Conservation (phyloP, 108 stramenopile species). For the Thalassiosira profunda region DNA sequence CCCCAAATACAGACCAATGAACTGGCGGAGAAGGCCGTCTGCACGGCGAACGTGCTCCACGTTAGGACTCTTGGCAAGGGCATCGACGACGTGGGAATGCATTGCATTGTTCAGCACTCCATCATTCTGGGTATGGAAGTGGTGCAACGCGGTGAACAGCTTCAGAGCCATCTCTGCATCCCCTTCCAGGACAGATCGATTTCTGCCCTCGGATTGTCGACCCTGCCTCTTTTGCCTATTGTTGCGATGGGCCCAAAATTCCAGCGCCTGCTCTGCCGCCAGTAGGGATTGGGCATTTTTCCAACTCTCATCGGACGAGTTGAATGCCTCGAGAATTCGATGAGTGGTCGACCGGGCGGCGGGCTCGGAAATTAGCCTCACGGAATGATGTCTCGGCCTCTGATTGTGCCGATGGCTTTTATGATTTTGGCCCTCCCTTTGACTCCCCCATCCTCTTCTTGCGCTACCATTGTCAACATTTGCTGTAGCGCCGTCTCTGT, state of each 20-base stretch:
- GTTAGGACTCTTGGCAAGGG: constrained; percentile 29
- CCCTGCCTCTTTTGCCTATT: not conserved
- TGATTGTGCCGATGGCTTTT: too few relatives aligned
- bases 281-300: constrained; percentile 5
- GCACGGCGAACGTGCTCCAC: constrained; percentile 25
- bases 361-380: constrained; percentile 4
- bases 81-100: constrained; percentile 45
- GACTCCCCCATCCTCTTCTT: too few relatives aligned
- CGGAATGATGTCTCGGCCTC: constrained; percentile 8
- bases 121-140: constrained; percentile 10
- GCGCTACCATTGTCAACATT: too few relatives aligned
- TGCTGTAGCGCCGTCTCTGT: too few relatives aligned
- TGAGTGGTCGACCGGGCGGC: constrained; percentile 13
- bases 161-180: constrained; percentile 26
- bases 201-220: not conserved
- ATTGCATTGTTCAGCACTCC: constrained; percentile 29
- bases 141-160: constrained; percentile 18
- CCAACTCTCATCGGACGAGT: not conserved
- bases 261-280: constrained; percentile 28
- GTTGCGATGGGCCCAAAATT: constrained; percentile 36
- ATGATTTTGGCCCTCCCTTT: too few relatives aligned
- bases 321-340: not conserved
- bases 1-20: constrained; percentile 26
- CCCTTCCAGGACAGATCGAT: constrained; percentile 2
- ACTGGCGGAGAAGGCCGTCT: constrained; percentile 24